These are phyloP conservation scores for Pestalotiopsis sp. DNA, from an alignment of 2,329 filamentous ascomycete genomes.

Conservation along the genomic window DNA sequence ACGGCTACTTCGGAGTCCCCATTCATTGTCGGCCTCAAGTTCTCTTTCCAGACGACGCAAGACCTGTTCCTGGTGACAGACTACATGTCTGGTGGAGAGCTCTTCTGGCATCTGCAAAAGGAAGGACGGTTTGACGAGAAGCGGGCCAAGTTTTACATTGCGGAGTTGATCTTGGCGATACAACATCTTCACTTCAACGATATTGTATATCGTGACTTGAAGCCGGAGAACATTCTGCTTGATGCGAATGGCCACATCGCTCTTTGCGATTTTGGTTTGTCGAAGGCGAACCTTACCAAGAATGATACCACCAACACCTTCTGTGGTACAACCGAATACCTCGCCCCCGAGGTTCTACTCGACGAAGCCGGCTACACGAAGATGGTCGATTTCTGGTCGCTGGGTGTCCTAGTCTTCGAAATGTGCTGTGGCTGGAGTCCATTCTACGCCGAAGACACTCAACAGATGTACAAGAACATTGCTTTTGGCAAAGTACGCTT, in stretches of 20 bases:
- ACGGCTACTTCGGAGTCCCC: slow-evolving; percentile 95
- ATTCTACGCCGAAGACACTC: slow-evolving; percentile 98
- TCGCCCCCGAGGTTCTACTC: slow-evolving; percentile 91
- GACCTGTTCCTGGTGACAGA: slow-evolving; percentile 98
- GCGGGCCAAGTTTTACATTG: slow-evolving; percentile 97
- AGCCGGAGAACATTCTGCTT: slow-evolving; percentile 95
- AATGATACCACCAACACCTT: slow-evolving; percentile 99
- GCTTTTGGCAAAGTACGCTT: slow-evolving; percentile 98
- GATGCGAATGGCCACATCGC: slow-evolving; percentile 98
- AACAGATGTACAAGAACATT: slow-evolving; percentile 99
- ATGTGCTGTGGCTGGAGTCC: slow-evolving; percentile 99
- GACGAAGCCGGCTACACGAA: slow-evolving; percentile 98
- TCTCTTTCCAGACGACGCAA: slow-evolving; percentile 96
- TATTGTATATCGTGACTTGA: slow-evolving; percentile 96
- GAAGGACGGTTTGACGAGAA: slow-evolving; percentile 94
- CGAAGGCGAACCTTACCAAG: slow-evolving; percentile 95
- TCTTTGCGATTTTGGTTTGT: slow-evolving; percentile 94
- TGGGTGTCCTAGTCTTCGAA: slow-evolving; percentile 96
- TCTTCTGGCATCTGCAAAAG: slow-evolving; percentile 98
- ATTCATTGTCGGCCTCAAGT: slow-evolving; percentile 97
- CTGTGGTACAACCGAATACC: slow-evolving; percentile 96
- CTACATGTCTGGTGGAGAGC: slow-evolving; percentile 98
- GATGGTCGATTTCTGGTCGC: slow-evolving; percentile 99
- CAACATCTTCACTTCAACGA: slow-evolving; percentile 96
- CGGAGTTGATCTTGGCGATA: slow-evolving; percentile 91